Evolutionary conservation across 306 rosid species (phyloP), one percentile per base, ranked within the genome.

Genomic region (Luffa acutangula): DNA sequence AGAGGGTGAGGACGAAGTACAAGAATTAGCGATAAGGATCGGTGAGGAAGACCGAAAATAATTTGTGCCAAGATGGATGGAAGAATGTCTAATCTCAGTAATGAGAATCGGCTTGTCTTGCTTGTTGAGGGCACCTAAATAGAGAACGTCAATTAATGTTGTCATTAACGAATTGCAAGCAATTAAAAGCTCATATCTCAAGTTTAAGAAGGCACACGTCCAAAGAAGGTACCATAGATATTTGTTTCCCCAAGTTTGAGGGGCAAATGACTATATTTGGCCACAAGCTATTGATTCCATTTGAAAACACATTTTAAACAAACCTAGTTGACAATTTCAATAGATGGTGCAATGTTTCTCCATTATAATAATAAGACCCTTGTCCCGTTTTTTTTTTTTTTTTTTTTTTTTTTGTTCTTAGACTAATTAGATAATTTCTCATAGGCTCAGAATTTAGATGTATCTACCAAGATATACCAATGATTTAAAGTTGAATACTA

Each of bases 101-200:
- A 64, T 85, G 81, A 77, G 78, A 54, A 77, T 86, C 54, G 93
- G 90, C 57, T 43, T 87, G 7, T 80, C 81, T 17, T 91, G 90
- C 82, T 82, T 88, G 10, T 45, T 73, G 93, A 41, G 6, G 12
- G 1, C 3, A 41, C 52, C 53, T 7, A 42, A 7, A 67, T 31
- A 41, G 33, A 67, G 75, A 21, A 67, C 11, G 7, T 20, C 53
- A 0, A 67, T 42, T 15, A 9, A 10, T 43, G 9, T 70, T 12
- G 76, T 17, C 51, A 12, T 42, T 20, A 69, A 42, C 4, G 25
- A 69, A 69, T 69, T 69, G 15, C 75, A 69, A 45, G 53, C 34
- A 69, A 42, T n/a, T 69, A 69, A 18, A 69, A 42, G 53, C 53
- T 42, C 36, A 6, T 69, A 69, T 43, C 36, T 69, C 34, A 67